A percentile compares a stretch with the other conserved stretches of the same genome.
These are phyloP conservation scores for Tetraselmis chui DNA, from an alignment of 139 green algal genomes.

Conservation along the genomic window DNA sequence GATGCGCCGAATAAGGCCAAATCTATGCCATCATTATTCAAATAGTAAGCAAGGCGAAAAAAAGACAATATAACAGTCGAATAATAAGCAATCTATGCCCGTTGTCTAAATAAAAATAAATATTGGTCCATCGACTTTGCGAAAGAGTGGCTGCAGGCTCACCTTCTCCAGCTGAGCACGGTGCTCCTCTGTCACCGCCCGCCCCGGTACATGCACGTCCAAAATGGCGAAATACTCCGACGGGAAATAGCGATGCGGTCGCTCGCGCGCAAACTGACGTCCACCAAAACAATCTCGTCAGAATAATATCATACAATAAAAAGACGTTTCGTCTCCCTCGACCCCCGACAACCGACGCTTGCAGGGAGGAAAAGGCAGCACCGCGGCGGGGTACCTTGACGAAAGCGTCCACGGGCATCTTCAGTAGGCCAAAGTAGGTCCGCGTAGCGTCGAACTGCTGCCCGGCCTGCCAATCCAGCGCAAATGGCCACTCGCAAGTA, in stretches of 20 bases:
- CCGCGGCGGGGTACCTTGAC: neutral
- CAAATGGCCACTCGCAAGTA: too few relatives aligned
- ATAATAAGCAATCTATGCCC: too few relatives aligned
- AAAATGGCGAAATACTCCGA: neutral
- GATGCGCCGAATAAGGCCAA: neutral
- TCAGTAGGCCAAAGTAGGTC: neutral
- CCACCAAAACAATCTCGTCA: too few relatives aligned
- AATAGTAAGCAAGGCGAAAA: neutral
- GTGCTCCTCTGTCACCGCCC: neutral
- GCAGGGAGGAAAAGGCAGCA: neutral
- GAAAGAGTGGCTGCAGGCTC: neutral
- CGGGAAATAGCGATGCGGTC: neutral
- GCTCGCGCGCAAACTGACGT: neutral
- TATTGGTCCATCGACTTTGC: too few relatives aligned
- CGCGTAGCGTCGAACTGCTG: neutral
- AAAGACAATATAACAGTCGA: neutral
- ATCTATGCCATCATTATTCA: neutral
- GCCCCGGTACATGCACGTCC: neutral
- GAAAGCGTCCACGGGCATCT: neutral
- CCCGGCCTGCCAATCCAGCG: neutral
- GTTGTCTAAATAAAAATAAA: too few relatives aligned
- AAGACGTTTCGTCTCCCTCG: too few relatives aligned
- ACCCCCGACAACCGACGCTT: too few relatives aligned
- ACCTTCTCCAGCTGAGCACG: neutral
- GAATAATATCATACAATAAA: too few relatives aligned